phyloP scores from a whole-genome alignment of 371 early-diverging fungal species.

The Rhizopus microsporus region DNA sequence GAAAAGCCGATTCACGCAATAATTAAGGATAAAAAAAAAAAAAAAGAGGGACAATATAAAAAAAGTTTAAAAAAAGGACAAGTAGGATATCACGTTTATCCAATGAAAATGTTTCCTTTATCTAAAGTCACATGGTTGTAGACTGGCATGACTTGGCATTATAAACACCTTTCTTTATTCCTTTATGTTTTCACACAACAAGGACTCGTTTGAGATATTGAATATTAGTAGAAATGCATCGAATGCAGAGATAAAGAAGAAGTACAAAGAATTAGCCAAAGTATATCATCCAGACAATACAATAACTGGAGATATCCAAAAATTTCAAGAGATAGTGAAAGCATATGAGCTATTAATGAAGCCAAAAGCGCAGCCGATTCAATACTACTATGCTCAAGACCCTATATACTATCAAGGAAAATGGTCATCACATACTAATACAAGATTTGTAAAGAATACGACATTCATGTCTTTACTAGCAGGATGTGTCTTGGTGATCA shows the following conservation, averaged over 20 bases:
- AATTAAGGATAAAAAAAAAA: not conserved
- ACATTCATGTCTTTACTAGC: conserved; percentile 39
- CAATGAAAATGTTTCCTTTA: no score
- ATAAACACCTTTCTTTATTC: not conserved
- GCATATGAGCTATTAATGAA: conserved; percentile 44
- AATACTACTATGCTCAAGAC: conserved; percentile 18
- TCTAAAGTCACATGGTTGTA: no score
- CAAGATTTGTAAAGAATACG: conserved; percentile 36
- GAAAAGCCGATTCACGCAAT: no score
- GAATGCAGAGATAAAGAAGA: conserved; percentile 35
- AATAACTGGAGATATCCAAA: conserved; percentile 29
- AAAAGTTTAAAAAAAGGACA: conserved; percentile 1
- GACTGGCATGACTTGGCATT: no score
- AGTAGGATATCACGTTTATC: no score
- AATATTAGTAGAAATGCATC: conserved; percentile 25
- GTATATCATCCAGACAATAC: conserved; percentile 41
- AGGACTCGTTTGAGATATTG: conserved; percentile 38
- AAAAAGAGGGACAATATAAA: not conserved
- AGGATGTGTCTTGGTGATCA: conserved; percentile 27
- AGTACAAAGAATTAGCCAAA: conserved; percentile 46
- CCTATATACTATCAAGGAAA: conserved; percentile 21
- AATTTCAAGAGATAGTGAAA: conserved; percentile 36
- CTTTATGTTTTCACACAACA: not conserved
- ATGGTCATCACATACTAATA: conserved; percentile 19
- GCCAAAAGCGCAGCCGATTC: conserved; percentile 21